These are phyloP conservation scores for Cryptococcus sp. DNA, from an alignment of 1,284 basidiomycete genomes.

Conservation along the genomic window DNA sequence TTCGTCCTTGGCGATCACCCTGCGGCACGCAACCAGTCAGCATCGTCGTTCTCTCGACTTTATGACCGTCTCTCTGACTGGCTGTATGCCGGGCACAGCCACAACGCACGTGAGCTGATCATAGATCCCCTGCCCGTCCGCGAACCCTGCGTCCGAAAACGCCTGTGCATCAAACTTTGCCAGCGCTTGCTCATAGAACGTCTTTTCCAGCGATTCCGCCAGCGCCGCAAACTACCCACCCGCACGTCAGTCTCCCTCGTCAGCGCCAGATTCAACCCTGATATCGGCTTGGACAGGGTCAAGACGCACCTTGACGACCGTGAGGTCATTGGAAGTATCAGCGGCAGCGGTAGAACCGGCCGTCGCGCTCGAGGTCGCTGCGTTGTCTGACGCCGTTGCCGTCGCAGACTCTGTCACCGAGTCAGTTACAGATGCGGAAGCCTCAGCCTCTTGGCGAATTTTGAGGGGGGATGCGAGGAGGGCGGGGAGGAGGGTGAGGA, in stretches of 20 bases:
- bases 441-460: background rate
- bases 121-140: constrained; percentile 57
- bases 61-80: background rate
- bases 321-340: constrained; percentile 7
- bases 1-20: constrained; percentile 65
- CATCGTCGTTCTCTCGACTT: background rate
- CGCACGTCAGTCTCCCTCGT: background rate
- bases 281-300: background rate
- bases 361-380: background rate
- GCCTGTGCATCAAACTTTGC: constrained; percentile 62
- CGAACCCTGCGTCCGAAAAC: constrained; percentile 66
- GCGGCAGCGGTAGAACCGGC: background rate
- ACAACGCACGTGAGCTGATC: constrained; percentile 57
- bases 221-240: constrained; percentile 61
- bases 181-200: constrained; percentile 67
- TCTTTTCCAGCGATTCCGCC: constrained; percentile 66
- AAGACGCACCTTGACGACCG: constrained; percentile 12
- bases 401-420: background rate
- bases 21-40: constrained; percentile 5
- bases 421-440: background rate
- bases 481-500: background rate
- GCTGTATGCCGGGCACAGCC: no score
- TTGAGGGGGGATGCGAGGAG: constrained; percentile 1
- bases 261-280: background rate
- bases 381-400: background rate